Conservation (phyloP, 169 alveolate genomes). For the Eimeria falciformis region DNA sequence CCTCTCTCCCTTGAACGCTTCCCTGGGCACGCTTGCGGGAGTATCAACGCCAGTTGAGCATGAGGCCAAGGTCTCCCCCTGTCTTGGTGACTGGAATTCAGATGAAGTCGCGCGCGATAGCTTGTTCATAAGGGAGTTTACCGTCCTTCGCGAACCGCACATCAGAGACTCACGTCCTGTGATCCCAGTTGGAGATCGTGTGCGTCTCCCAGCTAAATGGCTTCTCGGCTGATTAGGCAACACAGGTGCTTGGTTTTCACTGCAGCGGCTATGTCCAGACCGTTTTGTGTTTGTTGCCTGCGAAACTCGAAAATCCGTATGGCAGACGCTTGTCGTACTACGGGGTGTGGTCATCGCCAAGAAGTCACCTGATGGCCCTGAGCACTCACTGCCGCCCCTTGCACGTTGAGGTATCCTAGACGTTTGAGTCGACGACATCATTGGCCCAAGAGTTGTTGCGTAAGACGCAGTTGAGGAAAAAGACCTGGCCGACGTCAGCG, state of each 20-base stretch:
- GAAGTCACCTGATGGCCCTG: background rate
- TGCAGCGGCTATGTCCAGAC: conserved; percentile 34
- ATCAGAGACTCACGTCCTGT: conserved; percentile 22
- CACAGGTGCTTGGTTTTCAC: conserved; percentile 11
- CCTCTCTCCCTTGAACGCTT: background rate
- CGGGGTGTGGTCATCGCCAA: conserved; percentile 47
- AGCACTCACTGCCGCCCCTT: background rate
- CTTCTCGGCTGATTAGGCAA: background rate
- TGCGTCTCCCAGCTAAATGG: conserved; percentile 31
- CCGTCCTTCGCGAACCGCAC: conserved; percentile 52
- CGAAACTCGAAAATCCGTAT: conserved; percentile 33
- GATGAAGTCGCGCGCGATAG: conserved; percentile 15
- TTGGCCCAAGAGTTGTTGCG: conserved; percentile 7
- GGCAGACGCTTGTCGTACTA: conserved; percentile 23
- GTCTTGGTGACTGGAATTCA: conserved; percentile 19
- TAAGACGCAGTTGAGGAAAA: conserved; percentile 50
- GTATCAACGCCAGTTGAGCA: background rate
- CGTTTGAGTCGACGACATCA: background rate
- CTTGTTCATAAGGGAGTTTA: conserved; percentile 41
- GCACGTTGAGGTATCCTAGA: background rate
- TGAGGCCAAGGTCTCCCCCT: background rate
- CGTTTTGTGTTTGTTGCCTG: conserved; percentile 7
- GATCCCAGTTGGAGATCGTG: conserved; percentile 21
- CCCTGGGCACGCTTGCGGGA: background rate
- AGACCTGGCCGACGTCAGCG: conserved; percentile 56